Percentiles rank a stretch among this genome's conserved stretches.
phyloP scores from a whole-genome alignment of 2,329 filamentous ascomycete species.

The Endoconidiophora laricicola region DNA sequence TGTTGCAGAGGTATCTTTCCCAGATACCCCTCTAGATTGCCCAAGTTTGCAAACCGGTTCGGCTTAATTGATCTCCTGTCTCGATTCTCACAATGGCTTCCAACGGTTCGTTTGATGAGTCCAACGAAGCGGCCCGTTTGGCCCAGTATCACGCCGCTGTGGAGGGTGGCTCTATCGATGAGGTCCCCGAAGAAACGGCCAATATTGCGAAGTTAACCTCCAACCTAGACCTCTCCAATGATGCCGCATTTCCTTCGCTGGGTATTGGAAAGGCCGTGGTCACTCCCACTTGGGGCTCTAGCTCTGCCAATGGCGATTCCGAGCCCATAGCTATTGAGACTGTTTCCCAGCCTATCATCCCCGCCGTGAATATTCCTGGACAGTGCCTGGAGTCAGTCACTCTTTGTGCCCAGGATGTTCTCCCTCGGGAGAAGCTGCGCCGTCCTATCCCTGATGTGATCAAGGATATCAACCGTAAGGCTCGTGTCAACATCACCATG shows the following conservation, averaged over 20 bases:
- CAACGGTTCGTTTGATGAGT: constrained; percentile 58
- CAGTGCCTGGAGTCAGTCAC: constrained; percentile 63
- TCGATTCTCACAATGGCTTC: constrained; percentile 32
- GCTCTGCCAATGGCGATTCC: not conserved
- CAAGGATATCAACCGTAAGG: constrained; percentile 83
- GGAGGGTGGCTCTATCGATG: constrained; percentile 55
- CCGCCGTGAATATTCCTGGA: constrained; percentile 53
- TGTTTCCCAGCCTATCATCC: not conserved
- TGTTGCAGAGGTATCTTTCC: constrained; percentile 8
- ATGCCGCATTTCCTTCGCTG: constrained; percentile 76
- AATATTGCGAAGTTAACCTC: too few relatives aligned
- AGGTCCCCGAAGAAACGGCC: constrained; percentile 23
- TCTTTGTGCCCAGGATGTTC: constrained; percentile 59
- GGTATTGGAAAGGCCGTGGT: constrained; percentile 9
- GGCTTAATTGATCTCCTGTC: constrained; percentile 10
- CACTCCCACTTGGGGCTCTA: constrained; percentile 10
- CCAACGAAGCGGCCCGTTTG: constrained; percentile 26
- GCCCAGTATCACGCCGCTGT: constrained; percentile 34
- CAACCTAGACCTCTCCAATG: constrained; percentile 62
- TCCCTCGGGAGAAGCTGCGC: constrained; percentile 62
- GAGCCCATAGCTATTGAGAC: constrained; percentile 3
- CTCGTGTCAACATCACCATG: constrained; percentile 71
- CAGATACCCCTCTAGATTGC: constrained; percentile 6
- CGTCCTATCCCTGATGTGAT: constrained; percentile 72
- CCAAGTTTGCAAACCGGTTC: constrained; percentile 9